Evolutionary conservation across 345 rosid species (phyloP), one percentile per base, ranked within the genome.

Genomic region (Carallia pectinifolia): DNA sequence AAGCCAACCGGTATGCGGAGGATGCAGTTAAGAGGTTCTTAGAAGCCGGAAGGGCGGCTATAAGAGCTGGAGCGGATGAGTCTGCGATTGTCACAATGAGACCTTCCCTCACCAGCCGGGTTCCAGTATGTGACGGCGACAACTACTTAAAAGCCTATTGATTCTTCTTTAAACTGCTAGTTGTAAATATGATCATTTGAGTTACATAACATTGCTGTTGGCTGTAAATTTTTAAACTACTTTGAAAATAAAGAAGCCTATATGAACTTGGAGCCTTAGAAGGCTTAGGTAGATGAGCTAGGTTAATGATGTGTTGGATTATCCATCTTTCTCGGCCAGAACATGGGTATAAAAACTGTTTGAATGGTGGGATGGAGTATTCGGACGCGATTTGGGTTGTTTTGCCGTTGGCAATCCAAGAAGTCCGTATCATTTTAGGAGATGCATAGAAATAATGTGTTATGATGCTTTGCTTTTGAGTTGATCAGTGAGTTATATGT

Each of bases 1-100:
- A 87, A 83, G 99, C 89, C 76, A 92, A 92, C 81, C 77, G 76
- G 61, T 96, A 96, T 13, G 98, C 90, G 0, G 95, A 96, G 75
- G 89, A 90, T 36, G 89, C 99, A n/a, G 91, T 96, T 61, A 77
- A 71, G 83, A 88, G 96, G 73, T 96, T 96, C 80, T 70, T 96
- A 23, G 99, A 96, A 87, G 99, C 98, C 33, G 98, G 99, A 44
- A 85, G 56, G 71, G 86, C 91, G 56, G 99, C 98, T 65, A 71
- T 90, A 1, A 86, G 68, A 85, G 99, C 99, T 27, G 99, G 99
- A 77, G 98, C 99, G 10, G 87, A 89, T 39, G 99, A 92, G 71
- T 89, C 94, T 68, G 90, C 90, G 6, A 83, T 92, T 67, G 90
- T 96, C 19, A 96, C 82, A 4, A 96, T 92, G 99, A 83, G 89